phyloP scores from a whole-genome alignment of 768 basidiomycete species.

The Trametes cingulata region DNA sequence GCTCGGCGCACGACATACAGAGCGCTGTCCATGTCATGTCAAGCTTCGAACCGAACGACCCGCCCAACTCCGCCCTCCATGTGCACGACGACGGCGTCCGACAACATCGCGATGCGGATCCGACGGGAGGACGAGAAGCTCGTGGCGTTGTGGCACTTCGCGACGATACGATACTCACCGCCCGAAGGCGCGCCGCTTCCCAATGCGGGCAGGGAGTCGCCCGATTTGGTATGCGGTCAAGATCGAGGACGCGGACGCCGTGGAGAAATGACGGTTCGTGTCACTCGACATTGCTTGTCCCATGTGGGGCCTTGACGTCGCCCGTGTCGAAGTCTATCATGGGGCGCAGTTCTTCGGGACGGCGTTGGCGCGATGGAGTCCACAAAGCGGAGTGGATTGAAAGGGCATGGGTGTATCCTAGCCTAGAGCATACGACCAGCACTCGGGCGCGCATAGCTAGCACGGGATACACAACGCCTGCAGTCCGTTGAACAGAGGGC shows the following conservation, averaged over 20 bases:
- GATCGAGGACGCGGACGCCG: neutral
- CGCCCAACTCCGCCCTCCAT: too few species aligned
- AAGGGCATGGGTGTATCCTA: constrained; percentile 10
- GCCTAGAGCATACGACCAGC: constrained; percentile 16
- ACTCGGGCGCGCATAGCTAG: neutral
- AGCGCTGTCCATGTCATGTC: too few species aligned
- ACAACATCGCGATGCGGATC: too few species aligned
- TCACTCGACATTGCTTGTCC: too few species aligned
- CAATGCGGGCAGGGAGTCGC: neutral
- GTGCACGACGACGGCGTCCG: too few species aligned
- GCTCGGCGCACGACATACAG: too few species aligned
- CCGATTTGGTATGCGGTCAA: neutral
- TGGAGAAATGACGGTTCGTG: neutral
- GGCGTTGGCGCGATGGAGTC: neutral
- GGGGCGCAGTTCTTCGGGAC: too few species aligned
- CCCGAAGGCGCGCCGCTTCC: neutral
- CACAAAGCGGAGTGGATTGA: constrained; percentile 6
- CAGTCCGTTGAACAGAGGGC: neutral
- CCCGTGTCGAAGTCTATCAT: neutral
- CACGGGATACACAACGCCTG: constrained; percentile 5
- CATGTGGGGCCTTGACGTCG: neutral
- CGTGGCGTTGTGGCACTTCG: neutral
- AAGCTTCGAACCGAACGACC: too few species aligned
- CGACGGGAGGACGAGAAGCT: neutral
- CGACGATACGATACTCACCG: neutral